Percentiles rank a stretch among this genome's conserved stretches.
phyloP scores from a whole-genome alignment of 208 protist genomes.

The Crithidia fasciculata region DNA sequence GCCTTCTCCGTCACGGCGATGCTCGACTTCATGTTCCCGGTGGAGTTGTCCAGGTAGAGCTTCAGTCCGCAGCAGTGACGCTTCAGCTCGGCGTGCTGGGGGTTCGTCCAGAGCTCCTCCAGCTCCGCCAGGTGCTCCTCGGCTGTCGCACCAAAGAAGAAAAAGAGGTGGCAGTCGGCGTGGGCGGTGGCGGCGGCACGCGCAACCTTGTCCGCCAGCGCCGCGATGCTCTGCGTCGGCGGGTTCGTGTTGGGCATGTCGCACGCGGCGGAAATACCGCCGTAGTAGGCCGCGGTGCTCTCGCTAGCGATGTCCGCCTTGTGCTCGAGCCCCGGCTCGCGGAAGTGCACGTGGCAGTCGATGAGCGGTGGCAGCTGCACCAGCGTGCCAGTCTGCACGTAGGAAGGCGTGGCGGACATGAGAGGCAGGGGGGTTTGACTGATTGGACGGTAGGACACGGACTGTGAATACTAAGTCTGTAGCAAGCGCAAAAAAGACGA shows the following conservation, averaged over 20 bases:
- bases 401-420: slow-evolving; percentile 16
- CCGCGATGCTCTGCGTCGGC: slow-evolving; percentile 74
- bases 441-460: background rate
- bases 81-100: slow-evolving; percentile 52
- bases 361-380: slow-evolving; percentile 84
- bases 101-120: slow-evolving; percentile 71
- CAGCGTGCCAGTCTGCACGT: slow-evolving; percentile 15
- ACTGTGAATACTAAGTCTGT: too few species aligned
- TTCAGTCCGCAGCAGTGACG: slow-evolving; percentile 80
- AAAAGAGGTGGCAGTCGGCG: slow-evolving; percentile 54
- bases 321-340: slow-evolving; percentile 92
- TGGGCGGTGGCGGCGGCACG: slow-evolving; percentile 36
- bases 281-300: slow-evolving; percentile 88
- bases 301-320: slow-evolving; percentile 94
- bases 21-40: slow-evolving; percentile 84
- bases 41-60: slow-evolving; percentile 90
- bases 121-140: slow-evolving; percentile 68
- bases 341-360: slow-evolving; percentile 95
- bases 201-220: slow-evolving; percentile 74
- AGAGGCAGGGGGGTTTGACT: background rate
- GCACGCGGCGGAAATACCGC: slow-evolving; percentile 85
- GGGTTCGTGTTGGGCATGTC: slow-evolving; percentile 92
- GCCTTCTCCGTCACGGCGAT: slow-evolving; percentile 57
- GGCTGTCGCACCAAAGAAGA: slow-evolving; percentile 86
- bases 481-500: background rate